Percentiles rank a stretch among this genome's conserved stretches.
Evolutionary conservation across 768 basidiomycete species (phyloP).

Genomic region (Grammothele lineata): DNA sequence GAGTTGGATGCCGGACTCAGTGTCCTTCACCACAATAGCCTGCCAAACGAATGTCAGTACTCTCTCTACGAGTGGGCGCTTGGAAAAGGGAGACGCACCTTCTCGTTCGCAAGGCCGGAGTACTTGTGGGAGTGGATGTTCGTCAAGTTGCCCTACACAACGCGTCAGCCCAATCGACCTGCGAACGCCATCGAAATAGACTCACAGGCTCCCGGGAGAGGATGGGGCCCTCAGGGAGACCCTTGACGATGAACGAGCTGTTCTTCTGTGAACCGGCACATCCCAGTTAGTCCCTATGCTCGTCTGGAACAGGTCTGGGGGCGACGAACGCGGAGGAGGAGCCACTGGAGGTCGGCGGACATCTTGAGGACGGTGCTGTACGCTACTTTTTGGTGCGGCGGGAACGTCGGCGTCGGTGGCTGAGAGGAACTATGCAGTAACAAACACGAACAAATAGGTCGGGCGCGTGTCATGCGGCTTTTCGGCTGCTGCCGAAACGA

Average conservation of each 20-base stretch:
- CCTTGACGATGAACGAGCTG: conserved; percentile 86
- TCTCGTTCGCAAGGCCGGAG: conserved; percentile 84
- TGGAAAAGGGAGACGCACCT: conserved; percentile 39
- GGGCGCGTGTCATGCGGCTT: conserved; percentile 41
- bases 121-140: conserved; percentile 91
- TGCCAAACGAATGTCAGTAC: conserved; percentile 24
- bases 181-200: too few relatives aligned
- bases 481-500: conserved; percentile 48
- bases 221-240: conserved; percentile 61
- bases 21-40: conserved; percentile 63
- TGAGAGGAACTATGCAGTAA: conserved; percentile 28
- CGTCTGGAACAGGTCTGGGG: not conserved
- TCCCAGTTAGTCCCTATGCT: conserved; percentile 5
- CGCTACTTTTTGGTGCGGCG: conserved; percentile 20
- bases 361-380: conserved; percentile 43
- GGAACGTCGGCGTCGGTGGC: conserved; percentile 23
- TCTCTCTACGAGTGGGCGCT: too few relatives aligned
- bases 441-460: conserved; percentile 21
- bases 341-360: conserved; percentile 92
- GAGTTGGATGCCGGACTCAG: conserved; percentile 53
- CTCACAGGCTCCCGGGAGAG: conserved; percentile 84
- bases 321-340: conserved; percentile 75
- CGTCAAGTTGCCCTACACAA: conserved; percentile 70
- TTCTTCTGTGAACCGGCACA: conserved; percentile 46
- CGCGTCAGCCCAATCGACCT: conserved; percentile 13